These are phyloP conservation scores for Anastatica hierochuntica DNA, from an alignment of 345 rosid genomes.

Conservation along the genomic window DNA sequence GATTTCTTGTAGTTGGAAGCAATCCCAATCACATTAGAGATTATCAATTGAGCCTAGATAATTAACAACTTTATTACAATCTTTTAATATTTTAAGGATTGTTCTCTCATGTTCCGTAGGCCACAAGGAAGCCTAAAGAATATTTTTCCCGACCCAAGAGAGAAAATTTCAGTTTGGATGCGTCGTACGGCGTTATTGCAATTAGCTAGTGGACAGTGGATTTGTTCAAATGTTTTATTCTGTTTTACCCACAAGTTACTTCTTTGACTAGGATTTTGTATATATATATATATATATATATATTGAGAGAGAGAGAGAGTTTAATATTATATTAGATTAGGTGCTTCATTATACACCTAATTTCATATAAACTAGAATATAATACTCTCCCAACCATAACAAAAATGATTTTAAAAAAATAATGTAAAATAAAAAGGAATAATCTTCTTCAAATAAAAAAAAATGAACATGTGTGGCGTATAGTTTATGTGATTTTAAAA, in stretches of 20 bases:
- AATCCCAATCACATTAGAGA: conserved; percentile 21
- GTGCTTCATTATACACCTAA: neutral
- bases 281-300: no score
- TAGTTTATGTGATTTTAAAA: no score
- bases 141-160: neutral
- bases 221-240: conserved; percentile 19
- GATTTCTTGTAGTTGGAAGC: conserved; percentile 20
- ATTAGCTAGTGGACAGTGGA: conserved; percentile 16
- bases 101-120: conserved; percentile 20
- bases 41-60: conserved; percentile 10
- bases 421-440: neutral
- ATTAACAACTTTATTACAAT: conserved; percentile 9
- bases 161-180: conserved; percentile 9
- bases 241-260: conserved; percentile 22
- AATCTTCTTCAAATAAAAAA: neutral
- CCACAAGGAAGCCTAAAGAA: conserved; percentile 22
- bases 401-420: neutral
- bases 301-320: no score
- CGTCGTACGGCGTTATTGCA: conserved; percentile 24
- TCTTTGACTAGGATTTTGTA: conserved; percentile 24
- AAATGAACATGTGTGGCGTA: neutral
- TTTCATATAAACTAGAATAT: neutral
- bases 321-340: neutral
- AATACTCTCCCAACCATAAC: neutral
- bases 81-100: conserved; percentile 9